Conservation (phyloP, 2,329 filamentous ascomycete species). For the Clathrospora elynae region DNA sequence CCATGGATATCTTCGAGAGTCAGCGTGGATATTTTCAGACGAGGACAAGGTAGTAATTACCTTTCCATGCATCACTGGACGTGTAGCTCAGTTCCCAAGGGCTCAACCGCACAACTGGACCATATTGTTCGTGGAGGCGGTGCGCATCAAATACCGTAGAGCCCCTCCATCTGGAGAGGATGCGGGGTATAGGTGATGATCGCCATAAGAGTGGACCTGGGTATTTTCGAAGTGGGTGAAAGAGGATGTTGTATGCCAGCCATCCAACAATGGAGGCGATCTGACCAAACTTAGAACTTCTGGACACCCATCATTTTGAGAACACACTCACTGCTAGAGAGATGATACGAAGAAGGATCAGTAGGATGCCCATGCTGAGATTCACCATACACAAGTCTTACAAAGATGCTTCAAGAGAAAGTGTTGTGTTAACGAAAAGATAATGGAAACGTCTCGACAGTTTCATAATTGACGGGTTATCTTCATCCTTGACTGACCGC, state of each 20-base stretch:
- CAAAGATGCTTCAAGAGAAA: background rate
- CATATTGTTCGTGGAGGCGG: conserved; percentile 15
- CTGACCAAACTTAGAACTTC: background rate
- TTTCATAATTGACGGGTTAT: background rate
- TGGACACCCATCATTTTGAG: background rate
- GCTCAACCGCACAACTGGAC: conserved; percentile 14
- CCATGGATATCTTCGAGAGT: conserved; percentile 4
- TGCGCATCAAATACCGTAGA: conserved; percentile 5
- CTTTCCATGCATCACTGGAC: conserved; percentile 13
- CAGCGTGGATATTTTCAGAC: background rate
- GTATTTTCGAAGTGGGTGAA: conserved; percentile 9
- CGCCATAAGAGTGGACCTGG: conserved; percentile 4
- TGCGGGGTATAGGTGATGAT: conserved; percentile 7
- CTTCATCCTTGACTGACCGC: background rate
- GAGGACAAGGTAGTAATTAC: background rate
- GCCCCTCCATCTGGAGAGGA: conserved; percentile 10
- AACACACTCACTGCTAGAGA: background rate
- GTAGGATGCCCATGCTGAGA: background rate
- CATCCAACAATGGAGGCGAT: conserved; percentile 3
- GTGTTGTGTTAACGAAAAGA: background rate
- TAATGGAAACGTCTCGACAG: background rate
- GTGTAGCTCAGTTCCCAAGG: conserved; percentile 14
- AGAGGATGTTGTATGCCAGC: conserved; percentile 3
- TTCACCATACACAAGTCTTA: background rate
- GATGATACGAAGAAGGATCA: background rate